A percentile compares a stretch with the other conserved stretches of the same genome.
phyloP scores from a whole-genome alignment of 1,139 yeast species.

The Lodderomyces margitis region DNA sequence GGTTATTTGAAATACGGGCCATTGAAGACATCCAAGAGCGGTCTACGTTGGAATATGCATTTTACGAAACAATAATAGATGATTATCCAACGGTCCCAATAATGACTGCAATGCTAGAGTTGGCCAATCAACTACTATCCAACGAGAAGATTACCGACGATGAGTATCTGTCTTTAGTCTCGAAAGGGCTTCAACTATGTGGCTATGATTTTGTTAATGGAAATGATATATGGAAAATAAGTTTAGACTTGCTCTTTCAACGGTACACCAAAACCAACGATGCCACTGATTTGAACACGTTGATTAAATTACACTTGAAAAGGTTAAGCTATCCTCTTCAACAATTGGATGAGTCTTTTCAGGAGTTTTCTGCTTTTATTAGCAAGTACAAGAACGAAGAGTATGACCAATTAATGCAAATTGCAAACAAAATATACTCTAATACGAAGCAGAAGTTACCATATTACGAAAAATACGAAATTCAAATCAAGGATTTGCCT shows the following conservation, averaged over 20 bases:
- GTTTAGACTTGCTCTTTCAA: constrained; percentile 17
- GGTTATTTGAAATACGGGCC: constrained; percentile 24
- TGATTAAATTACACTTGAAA: constrained; percentile 27
- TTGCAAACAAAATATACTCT: constrained; percentile 35
- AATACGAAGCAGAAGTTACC: constrained; percentile 27
- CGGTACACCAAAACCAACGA: constrained; percentile 13
- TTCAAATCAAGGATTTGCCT: constrained; percentile 19
- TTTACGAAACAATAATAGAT: constrained; percentile 18
- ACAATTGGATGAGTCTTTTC: constrained; percentile 40
- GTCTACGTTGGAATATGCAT: constrained; percentile 15
- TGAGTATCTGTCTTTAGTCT: constrained; percentile 17
- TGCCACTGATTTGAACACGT: constrained; percentile 18
- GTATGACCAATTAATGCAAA: constrained; percentile 40
- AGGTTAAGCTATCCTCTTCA: constrained; percentile 45
- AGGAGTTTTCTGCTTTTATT: constrained; percentile 43
- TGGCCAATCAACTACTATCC: constrained; percentile 4
- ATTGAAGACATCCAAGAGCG: constrained; percentile 17
- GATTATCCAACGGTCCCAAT: constrained; percentile 21
- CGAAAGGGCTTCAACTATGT: constrained; percentile 26
- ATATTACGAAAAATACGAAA: constrained; percentile 29
- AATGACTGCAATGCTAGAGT: constrained; percentile 21
- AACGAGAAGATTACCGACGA: constrained; percentile 13
- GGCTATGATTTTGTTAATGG: constrained; percentile 36
- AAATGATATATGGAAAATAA: constrained; percentile 33
- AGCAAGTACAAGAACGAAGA: constrained; percentile 24